These are phyloP conservation scores for Aristolochia contorta DNA, from an alignment of 164 flowering plant species.

Conservation along the genomic window DNA sequence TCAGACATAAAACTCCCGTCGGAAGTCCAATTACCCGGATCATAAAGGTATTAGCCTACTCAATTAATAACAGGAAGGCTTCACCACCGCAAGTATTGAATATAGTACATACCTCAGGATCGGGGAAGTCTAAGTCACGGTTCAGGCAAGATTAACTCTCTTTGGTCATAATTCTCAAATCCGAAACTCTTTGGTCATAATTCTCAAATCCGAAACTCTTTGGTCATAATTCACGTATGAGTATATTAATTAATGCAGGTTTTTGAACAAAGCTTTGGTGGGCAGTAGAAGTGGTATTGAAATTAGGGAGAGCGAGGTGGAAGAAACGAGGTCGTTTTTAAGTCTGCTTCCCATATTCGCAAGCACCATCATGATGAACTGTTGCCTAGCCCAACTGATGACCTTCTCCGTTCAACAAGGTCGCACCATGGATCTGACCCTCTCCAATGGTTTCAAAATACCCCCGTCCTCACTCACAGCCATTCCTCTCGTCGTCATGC, in stretches of 20 bases:
- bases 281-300: no score
- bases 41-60: background rate
- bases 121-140: slow-evolving; percentile 4
- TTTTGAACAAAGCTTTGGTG: slow-evolving; percentile 17
- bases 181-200: no score
- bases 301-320: slow-evolving; percentile 40
- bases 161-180: no score
- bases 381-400: slow-evolving; percentile 53
- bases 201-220: no score
- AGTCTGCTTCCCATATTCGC: slow-evolving; percentile 37
- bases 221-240: no score
- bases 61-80: slow-evolving; percentile 3
- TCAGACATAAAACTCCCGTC: slow-evolving; percentile 53
- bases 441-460: slow-evolving; percentile 25
- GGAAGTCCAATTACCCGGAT: slow-evolving; percentile 71
- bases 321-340: slow-evolving; percentile 38
- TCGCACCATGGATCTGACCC: slow-evolving; percentile 37
- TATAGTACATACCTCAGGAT: background rate
- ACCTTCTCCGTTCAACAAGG: slow-evolving; percentile 56
- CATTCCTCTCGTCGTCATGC: slow-evolving; percentile 30
- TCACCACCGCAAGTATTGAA: background rate
- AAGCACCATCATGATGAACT: slow-evolving; percentile 46
- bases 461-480: slow-evolving; percentile 48
- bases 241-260: no score
- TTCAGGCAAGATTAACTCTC: slow-evolving; percentile 15